Percentiles rank a stretch among this genome's conserved stretches.
These are phyloP conservation scores for Annulohypoxylon maeteangense DNA, from an alignment of 495 filamentous ascomycete species.

Conservation along the genomic window DNA sequence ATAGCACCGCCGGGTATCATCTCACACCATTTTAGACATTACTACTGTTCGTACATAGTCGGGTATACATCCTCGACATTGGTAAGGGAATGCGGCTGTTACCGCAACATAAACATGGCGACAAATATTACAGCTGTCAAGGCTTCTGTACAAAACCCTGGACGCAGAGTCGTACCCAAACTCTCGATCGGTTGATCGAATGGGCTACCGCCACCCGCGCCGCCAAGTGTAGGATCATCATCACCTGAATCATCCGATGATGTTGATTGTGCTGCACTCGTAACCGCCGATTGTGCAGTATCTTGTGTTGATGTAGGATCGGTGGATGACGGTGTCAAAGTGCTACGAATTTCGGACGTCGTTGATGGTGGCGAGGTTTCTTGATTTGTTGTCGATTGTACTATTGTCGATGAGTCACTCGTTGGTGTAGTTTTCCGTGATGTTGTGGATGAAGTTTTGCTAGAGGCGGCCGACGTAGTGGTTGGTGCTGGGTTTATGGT, in stretches of 20 bases:
- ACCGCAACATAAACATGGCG: constrained; percentile 26
- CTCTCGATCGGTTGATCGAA: constrained; percentile 33
- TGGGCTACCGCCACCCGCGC: constrained; percentile 34
- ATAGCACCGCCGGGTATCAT: constrained; percentile 7
- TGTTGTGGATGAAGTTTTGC: constrained; percentile 21
- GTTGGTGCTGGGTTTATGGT: constrained; percentile 30
- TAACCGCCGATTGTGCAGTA: constrained; percentile 19
- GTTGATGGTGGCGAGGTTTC: constrained; percentile 23
- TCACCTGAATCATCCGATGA: constrained; percentile 19
- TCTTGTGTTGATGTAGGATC: constrained; percentile 24
- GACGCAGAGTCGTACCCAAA: not conserved
- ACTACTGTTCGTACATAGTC: constrained; percentile 21
- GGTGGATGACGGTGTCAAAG: constrained; percentile 16
- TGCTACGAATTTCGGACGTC: not conserved
- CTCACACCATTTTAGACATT: constrained; percentile 33
- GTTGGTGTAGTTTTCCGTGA: constrained; percentile 11
- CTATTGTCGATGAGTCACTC: constrained; percentile 21
- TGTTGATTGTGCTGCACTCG: constrained; percentile 26
- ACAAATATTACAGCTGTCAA: constrained; percentile 22
- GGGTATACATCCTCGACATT: constrained; percentile 15
- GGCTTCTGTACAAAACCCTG: constrained; percentile 11
- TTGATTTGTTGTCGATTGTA: constrained; percentile 21
- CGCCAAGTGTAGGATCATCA: constrained; percentile 25
- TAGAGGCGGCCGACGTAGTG: constrained; percentile 13
- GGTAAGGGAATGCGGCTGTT: not conserved